These are phyloP conservation scores for Lentinus tigrinus DNA, from an alignment of 768 basidiomycete species.

Conservation along the genomic window DNA sequence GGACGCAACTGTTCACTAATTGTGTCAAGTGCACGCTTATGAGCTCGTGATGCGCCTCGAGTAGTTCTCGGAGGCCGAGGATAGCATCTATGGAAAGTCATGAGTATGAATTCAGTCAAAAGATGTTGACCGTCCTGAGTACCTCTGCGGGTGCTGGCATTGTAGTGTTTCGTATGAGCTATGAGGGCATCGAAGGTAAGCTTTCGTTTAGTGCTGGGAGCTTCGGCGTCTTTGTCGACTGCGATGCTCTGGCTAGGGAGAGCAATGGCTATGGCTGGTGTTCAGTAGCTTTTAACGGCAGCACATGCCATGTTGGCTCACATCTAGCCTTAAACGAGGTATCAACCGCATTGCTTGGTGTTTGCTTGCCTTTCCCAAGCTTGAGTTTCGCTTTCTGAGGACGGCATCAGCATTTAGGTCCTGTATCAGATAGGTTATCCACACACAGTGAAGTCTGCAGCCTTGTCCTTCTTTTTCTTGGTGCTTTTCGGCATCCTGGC, in stretches of 20 bases:
- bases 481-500: constrained; percentile 75
- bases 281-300: background rate
- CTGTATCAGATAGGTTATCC: background rate
- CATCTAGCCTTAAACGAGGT: constrained; percentile 95
- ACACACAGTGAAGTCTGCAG: constrained; percentile 80
- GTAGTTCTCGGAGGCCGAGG: constrained; percentile 67
- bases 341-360: constrained; percentile 82
- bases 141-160: constrained; percentile 73
- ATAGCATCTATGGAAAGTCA: constrained; percentile 59
- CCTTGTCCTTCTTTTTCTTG: constrained; percentile 86
- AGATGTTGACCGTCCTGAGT: no score
- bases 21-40: constrained; percentile 50
- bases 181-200: constrained; percentile 77
- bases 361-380: constrained; percentile 91
- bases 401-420: background rate
- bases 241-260: constrained; percentile 83
- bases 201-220: constrained; percentile 75
- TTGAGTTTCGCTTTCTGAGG: constrained; percentile 92
- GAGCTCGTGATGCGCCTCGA: constrained; percentile 59
- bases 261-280: constrained; percentile 65
- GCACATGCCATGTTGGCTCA: constrained; percentile 38
- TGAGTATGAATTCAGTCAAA: no score
- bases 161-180: constrained; percentile 82
- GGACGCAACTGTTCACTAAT: constrained; percentile 60
- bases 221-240: constrained; percentile 48